Percentiles rank a stretch among this genome's conserved stretches.
These are phyloP conservation scores for Leccinum arenicola DNA, from an alignment of 768 basidiomycete genomes.

Conservation along the genomic window DNA sequence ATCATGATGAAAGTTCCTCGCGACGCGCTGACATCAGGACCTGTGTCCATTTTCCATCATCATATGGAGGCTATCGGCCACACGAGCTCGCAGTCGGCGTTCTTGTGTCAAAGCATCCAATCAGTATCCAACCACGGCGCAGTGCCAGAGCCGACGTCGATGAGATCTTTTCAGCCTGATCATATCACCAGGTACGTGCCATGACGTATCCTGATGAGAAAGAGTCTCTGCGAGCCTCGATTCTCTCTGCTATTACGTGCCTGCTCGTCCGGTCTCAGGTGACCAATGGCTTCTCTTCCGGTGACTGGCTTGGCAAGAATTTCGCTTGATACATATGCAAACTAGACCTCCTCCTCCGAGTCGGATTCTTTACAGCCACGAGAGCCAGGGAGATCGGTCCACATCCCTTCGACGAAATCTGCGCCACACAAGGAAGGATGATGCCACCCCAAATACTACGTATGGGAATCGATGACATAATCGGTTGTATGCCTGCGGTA, in stretches of 20 bases:
- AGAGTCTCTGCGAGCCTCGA: neutral
- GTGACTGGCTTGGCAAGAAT: neutral
- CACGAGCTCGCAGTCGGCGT: conserved; percentile 7
- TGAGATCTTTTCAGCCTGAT: conserved; percentile 3
- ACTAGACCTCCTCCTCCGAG: neutral
- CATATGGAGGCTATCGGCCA: conserved; percentile 9
- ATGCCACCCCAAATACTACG: neutral
- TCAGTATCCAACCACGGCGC: conserved; percentile 3
- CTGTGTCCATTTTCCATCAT: conserved; percentile 17
- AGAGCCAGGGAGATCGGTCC: neutral
- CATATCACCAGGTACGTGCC: conserved; percentile 1
- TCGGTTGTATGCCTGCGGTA: neutral
- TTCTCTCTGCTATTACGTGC: conserved; percentile 9
- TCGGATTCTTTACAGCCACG: neutral
- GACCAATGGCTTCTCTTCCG: neutral
- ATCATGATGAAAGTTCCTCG: conserved; percentile 16
- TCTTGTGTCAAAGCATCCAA: conserved; percentile 11
- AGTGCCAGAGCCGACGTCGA: conserved; percentile 4
- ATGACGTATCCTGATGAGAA: conserved; percentile 8
- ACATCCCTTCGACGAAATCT: neutral
- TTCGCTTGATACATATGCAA: neutral
- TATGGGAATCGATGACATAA: conserved; percentile 25
- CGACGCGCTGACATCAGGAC: conserved; percentile 6
- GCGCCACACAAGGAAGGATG: conserved; percentile 16
- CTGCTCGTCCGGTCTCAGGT: neutral